Base-by-base conservation (phyloP, 805 yeast species). In the Spathaspora arborariae region DNA sequence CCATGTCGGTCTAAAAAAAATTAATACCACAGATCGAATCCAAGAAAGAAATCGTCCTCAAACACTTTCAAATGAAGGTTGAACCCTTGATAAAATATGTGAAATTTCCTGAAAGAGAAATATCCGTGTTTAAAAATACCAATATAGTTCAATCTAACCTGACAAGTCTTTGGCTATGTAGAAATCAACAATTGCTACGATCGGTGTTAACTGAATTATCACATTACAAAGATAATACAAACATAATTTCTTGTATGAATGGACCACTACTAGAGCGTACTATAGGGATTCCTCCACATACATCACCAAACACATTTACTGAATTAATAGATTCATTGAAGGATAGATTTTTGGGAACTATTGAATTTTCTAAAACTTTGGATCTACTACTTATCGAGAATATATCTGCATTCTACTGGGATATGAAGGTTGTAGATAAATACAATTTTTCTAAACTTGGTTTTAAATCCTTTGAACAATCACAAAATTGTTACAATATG, bases 371-470 rank as follows among this genome's bases (percentile, higher is more conserved):
- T 9, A 33, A 18, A 4, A 5, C 21, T 18, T 24, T 42, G 22
- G 39, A 27, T 22, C 5, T 27, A 13, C 11, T 47, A 8, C 16
- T 47, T 5, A 44, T 47, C 2, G 39, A 47, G 15, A 64, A 64
- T 50, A 34, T 69, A n/a, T 68, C 74, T 2, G 54, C 60, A n/a
- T 67, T 58, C 45, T 63, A 57, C 48, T 69, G 72, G 72, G 62
- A 62, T 6, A 48, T 62, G 30, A 58, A 55, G 41, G 22, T 49
- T 34, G 42, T 53, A 10, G 43, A 47, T 24, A 35, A 37, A 20
- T 33, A 34, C 5, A 47, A 52, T 39, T 49, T 41, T 33, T 21
- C 33, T 2, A 24, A 40, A 7, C 30, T 50, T 33, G 47, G 58
- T 41, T 21, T 44, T 15, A 21, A 47, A 20, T 13, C 39, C 21